Evolutionary conservation across 2,329 filamentous ascomycete species (phyloP), one percentile per base, ranked within the genome.

Genomic region (Helotiales sp.): DNA sequence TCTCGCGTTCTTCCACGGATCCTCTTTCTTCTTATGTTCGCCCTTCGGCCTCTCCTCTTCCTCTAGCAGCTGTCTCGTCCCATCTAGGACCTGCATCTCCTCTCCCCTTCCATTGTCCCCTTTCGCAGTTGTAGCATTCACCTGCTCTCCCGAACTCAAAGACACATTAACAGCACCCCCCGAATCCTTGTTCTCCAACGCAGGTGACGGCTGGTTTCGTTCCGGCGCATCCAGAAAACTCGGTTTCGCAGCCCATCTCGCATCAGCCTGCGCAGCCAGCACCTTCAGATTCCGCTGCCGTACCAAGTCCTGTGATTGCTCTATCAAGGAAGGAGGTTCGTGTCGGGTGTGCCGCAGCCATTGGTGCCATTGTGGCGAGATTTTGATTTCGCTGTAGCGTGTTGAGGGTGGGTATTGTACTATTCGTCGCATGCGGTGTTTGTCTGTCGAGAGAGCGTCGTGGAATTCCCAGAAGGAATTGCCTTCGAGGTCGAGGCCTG

Each of bases 391-490:
- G 72, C 82, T 85, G 73, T 82, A 81, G 76, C 87, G 86, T 2
- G 83, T 83, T 50, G 80, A 80, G 58, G 81, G 78, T 11, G 87
- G 86, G 77, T 86, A 88, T 72, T 86, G 75, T 58, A 89, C 87
- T 70, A 90, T 89, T 75, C 88, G 86, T 34, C 88, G 85, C 83
- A 85, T 86, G 71, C 86, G 84, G 37, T 76, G 72, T 54, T 77
- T 66, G 58, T 81, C 78, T 40, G 77, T 73, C 66, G 73, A 66
- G 37, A 72, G 68, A 5, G 66, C 67, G 71, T 89, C 84, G 66
- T 83, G 83, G 79, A 91, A 90, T 74, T 90, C 87, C 88, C 89
- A 91, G 80, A 86, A 91, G 3, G 88, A 90, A 79, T 91, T 90
- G 64, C 88, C 87, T 26, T 86, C 75, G 66, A 90, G 86, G 75